Evolutionary conservation across 2,329 filamentous ascomycete species (phyloP).

Genomic region (Penicillium occitanis): DNA sequence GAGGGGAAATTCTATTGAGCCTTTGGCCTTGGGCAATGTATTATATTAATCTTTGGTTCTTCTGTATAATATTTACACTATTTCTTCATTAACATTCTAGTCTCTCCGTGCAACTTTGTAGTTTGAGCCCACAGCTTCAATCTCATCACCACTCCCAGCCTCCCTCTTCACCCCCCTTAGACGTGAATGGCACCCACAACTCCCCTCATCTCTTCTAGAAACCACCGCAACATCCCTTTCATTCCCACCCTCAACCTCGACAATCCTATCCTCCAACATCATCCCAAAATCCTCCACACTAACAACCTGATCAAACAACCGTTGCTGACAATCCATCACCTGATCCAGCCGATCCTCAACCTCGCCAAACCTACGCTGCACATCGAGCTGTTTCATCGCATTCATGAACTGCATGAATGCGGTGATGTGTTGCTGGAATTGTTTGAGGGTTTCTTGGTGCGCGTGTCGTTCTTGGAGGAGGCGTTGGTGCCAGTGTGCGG

Average conservation of each 20-base stretch:
- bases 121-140: not conserved
- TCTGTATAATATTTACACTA: conserved; percentile 21
- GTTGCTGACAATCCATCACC: conserved; percentile 29
- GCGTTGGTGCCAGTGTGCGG: not conserved
- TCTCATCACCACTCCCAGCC: not conserved
- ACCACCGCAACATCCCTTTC: not conserved
- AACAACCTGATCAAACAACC: conserved; percentile 28
- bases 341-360: conserved; percentile 31
- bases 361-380: conserved; percentile 29
- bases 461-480: not conserved
- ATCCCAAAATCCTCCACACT: conserved; percentile 30
- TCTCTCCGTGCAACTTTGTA: not conserved
- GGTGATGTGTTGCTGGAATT: not conserved
- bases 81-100: not conserved
- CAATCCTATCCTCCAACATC: conserved; percentile 26
- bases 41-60: conserved; percentile 15
- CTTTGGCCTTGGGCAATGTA: conserved; percentile 3
- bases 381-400: conserved; percentile 19
- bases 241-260: conserved; percentile 25
- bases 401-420: not conserved
- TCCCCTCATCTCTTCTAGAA: not conserved
- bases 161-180: not conserved
- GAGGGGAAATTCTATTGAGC: not conserved
- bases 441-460: conserved; percentile 1
- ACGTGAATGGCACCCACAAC: not conserved